phyloP scores from a whole-genome alignment of 305 asterid species.

The Petunia hybrid region DNA sequence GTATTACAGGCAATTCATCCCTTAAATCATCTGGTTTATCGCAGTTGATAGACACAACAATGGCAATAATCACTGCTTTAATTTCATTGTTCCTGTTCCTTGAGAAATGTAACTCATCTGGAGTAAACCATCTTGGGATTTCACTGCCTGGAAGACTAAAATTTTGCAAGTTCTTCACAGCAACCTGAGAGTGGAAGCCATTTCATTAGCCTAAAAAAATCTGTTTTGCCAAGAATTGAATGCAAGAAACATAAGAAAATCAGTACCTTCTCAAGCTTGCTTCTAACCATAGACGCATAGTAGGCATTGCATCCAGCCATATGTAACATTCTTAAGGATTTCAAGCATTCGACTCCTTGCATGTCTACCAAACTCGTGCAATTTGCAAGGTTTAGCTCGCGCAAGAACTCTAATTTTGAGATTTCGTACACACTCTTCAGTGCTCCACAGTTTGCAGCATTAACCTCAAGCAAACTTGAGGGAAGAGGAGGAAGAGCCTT shows the following conservation, averaged over 20 bases:
- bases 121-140: constrained; percentile 45
- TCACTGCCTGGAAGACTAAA: constrained; percentile 42
- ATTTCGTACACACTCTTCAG: constrained; percentile 32
- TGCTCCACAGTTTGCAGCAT: constrained; percentile 40
- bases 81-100: constrained; percentile 36
- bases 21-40: constrained; percentile 35
- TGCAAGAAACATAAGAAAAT: background rate
- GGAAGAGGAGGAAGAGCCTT: constrained; percentile 47
- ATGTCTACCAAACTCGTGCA: constrained; percentile 39
- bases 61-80: constrained; percentile 43
- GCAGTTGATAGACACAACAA: constrained; percentile 40
- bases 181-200: constrained; percentile 35
- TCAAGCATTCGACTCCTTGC: constrained; percentile 42
- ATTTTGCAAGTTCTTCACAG: constrained; percentile 37
- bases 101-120: constrained; percentile 32
- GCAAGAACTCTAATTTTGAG: constrained; percentile 35
- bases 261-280: constrained; percentile 29
- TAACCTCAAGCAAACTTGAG: constrained; percentile 33
- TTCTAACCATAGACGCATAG: constrained; percentile 5
- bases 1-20: constrained; percentile 35
- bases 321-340: constrained; percentile 39
- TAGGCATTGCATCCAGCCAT: constrained; percentile 41
- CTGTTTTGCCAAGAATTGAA: background rate
- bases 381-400: constrained; percentile 39
- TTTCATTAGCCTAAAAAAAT: background rate